These are phyloP conservation scores for Mycena epipterygia DNA, from an alignment of 768 basidiomycete genomes.

Conservation along the genomic window DNA sequence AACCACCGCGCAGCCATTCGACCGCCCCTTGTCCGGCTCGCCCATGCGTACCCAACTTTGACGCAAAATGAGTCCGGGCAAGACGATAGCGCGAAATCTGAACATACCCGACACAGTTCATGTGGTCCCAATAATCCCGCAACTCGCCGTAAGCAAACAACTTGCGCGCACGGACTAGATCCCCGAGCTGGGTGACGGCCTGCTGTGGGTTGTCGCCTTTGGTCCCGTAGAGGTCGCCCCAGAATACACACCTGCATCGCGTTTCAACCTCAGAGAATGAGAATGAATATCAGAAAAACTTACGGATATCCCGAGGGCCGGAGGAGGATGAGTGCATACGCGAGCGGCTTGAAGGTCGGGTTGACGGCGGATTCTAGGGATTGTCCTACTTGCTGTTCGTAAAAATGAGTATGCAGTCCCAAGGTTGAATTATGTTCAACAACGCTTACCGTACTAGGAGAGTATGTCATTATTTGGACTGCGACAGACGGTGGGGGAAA, in stretches of 20 bases:
- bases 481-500: neutral
- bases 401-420: neutral
- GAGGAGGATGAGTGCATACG: slow-evolving; percentile 70
- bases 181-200: slow-evolving; percentile 46
- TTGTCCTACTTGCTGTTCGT: slow-evolving; percentile 67
- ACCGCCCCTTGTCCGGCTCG: slow-evolving; percentile 47
- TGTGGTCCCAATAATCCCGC: slow-evolving; percentile 61
- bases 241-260: slow-evolving; percentile 68
- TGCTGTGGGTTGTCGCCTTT: slow-evolving; percentile 51
- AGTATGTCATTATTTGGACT: neutral
- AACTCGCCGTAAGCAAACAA: slow-evolving; percentile 62
- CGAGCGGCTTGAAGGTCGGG: slow-evolving; percentile 66
- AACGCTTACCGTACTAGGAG: slow-evolving; percentile 19
- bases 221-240: slow-evolving; percentile 70
- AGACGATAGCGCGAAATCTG: neutral
- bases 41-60: slow-evolving; percentile 63
- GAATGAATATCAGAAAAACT: slow-evolving; percentile 37
- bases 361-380: slow-evolving; percentile 71
- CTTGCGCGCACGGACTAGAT: slow-evolving; percentile 53
- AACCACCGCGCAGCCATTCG: slow-evolving; percentile 60
- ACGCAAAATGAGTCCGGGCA: neutral
- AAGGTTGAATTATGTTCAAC: neutral
- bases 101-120: slow-evolving; percentile 60
- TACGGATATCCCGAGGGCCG: slow-evolving; percentile 68
- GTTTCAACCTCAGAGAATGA: neutral